phyloP scores from a whole-genome alignment of 2,329 filamentous ascomycete species.

The Rachicladosporium sp. region DNA sequence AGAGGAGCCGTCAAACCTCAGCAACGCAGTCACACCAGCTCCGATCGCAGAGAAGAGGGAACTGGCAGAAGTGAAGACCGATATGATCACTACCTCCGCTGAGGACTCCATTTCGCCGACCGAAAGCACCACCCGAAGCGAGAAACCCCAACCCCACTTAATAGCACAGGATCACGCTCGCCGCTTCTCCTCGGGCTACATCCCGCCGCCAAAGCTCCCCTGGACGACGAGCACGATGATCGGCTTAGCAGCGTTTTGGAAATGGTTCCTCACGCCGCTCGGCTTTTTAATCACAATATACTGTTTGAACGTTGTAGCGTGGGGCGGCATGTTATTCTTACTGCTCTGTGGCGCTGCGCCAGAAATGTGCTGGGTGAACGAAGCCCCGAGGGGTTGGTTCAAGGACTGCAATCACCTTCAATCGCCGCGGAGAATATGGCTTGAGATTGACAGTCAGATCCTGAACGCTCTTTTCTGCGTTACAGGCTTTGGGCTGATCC shows the following conservation, averaged over 20 bases:
- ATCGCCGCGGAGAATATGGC: slow-evolving; percentile 66
- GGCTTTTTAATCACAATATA: slow-evolving; percentile 71
- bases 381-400: slow-evolving; percentile 7
- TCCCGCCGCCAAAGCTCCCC: slow-evolving; percentile 21
- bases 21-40: background rate
- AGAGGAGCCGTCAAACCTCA: background rate
- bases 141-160: no score
- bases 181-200: no score
- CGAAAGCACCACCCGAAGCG: no score
- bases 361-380: slow-evolving; percentile 54
- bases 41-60: background rate
- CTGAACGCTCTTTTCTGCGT: slow-evolving; percentile 77
- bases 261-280: slow-evolving; percentile 60
- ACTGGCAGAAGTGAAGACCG: background rate
- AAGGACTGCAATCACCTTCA: slow-evolving; percentile 22
- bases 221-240: slow-evolving; percentile 47
- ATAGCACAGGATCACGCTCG: no score
- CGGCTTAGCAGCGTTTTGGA: slow-evolving; percentile 51
- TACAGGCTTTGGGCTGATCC: slow-evolving; percentile 69
- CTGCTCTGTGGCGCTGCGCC: slow-evolving; percentile 63
- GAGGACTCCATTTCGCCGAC: slow-evolving; percentile 20
- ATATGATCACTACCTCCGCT: slow-evolving; percentile 18
- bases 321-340: slow-evolving; percentile 84
- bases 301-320: slow-evolving; percentile 70
- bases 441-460: slow-evolving; percentile 75